Base-by-base conservation (phyloP, 140 eudicot species). In the Cichorium intybus region DNA sequence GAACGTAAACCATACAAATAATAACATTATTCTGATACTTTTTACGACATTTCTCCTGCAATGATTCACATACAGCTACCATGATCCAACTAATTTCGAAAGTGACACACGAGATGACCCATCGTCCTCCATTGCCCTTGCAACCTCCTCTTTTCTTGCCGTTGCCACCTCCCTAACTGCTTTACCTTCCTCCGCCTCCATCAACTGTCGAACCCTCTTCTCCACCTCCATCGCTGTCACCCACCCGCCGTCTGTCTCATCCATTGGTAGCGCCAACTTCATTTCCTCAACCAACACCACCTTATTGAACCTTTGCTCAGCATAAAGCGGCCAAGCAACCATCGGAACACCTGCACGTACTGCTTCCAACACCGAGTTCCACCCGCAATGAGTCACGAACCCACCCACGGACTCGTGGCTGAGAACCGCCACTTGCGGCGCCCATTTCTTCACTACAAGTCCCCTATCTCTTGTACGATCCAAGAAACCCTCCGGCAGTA, bases 331-430 rank as follows among this genome's bases (percentile, higher is more conserved):
- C 87, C 90, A 87, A 4, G 80, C 87, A 48, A 83, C 72, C 87
- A 87, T 80, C 1, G 95, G 90, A 60, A 86, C 85, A 0, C 87
- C 90, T 0, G 77, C 85, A 27, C 72, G 33, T 18, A 77, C 72
- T 1, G 87, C 83, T 41, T 87, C 95, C 57, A 87, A 48, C 43
- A 69, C 70, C 5, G 95, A 87, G 72, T 80, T 87, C 95, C 95
- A 87, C 65, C 87, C 95, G 15, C 90, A 87, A 21, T 80, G 87
- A 7, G 83, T 80, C 77, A 83, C 87, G 29, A 80, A 87, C 62
- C 90, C 95, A 26, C 95, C 95, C 23, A 87, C 78, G 0, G 90
- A 63, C 17, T 47, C 70, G 33, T 80, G 90, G 46, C 37, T 69
- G 24, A 83, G 31, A 15, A 87, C 72, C 33, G 21, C 79, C 65